Percentiles rank a stretch among this genome's conserved stretches.
These are phyloP conservation scores for Claviceps digitariae DNA, from an alignment of 2,329 filamentous ascomycete species.

Conservation along the genomic window DNA sequence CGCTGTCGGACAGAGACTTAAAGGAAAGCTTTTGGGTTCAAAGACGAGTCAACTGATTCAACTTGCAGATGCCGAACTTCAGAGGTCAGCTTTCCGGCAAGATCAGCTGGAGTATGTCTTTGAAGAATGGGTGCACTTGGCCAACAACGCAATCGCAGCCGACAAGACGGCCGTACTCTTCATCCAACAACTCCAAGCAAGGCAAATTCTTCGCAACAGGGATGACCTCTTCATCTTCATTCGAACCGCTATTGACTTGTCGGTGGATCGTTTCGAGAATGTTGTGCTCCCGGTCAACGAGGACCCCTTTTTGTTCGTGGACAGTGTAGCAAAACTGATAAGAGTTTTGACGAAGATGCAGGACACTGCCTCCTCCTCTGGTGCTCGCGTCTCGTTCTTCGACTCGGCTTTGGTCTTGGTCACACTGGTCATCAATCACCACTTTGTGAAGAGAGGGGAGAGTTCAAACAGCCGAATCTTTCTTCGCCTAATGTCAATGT, in stretches of 20 bases:
- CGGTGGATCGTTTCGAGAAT: conserved; percentile 65
- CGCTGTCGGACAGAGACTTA: conserved; percentile 53
- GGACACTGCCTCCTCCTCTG: conserved; percentile 45
- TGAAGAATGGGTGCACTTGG: conserved; percentile 83
- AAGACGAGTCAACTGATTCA: conserved; percentile 23
- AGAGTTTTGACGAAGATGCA: conserved; percentile 62
- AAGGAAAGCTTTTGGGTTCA: conserved; percentile 41
- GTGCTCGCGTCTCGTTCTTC: conserved; percentile 56
- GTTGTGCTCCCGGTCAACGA: conserved; percentile 46
- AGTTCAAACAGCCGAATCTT: conserved; percentile 80
- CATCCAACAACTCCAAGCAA: conserved; percentile 68
- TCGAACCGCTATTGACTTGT: conserved; percentile 66
- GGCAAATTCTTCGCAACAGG: conserved; percentile 56
- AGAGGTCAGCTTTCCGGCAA: conserved; percentile 36
- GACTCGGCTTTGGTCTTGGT: conserved; percentile 67
- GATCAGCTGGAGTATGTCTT: conserved; percentile 93
- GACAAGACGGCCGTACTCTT: conserved; percentile 64
- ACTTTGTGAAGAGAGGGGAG: conserved; percentile 69
- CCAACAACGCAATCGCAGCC: conserved; percentile 60
- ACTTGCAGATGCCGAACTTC: conserved; percentile 40
- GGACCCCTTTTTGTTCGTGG: conserved; percentile 49
- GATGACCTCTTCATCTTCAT: conserved; percentile 73
- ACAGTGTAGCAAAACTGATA: conserved; percentile 73
- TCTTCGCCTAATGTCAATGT: conserved; percentile 73
- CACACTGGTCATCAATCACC: conserved; percentile 69